Evolutionary conservation across 192 early-diverging fungal genomes (phyloP), one percentile per base, ranked within the genome.

Genomic region (Linnemannia elongata): DNA sequence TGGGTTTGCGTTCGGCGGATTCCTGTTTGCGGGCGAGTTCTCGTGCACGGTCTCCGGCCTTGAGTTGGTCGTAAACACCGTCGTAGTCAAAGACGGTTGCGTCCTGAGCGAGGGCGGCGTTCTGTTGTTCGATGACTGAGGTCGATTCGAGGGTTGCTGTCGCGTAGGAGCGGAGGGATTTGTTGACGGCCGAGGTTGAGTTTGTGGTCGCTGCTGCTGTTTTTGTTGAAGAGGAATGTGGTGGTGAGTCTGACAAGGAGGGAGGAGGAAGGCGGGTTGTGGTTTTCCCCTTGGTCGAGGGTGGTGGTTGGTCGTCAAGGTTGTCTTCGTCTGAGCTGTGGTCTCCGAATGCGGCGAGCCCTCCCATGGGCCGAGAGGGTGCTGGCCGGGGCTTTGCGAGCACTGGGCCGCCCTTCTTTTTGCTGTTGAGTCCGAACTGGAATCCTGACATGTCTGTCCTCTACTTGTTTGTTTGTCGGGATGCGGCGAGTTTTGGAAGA

Each of bases 41-140:
- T 76, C 91, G 85, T 0, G 89, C 85, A 18, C 81, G 88, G 54
- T 95, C 94, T 1, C 77, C 89, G 27, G 88, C 89, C 75, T 96
- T 96, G 42, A 96, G 81, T 69, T 92, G 90, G 69, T 96, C 96
- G 82, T 95, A 96, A 1, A 93, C 93, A 15, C 88, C 94, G 79
- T 96, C 96, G 80, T 96, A 96, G 75, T 96, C 95, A 89, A 94
- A 96, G 4, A 94, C 90, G 63, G 82, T 93, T 17, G 95, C 84
- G 79, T 96, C 95, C 81, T 95, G 90, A 42, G 92, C 91, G 2
- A 96, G 80, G 13, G 96, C 95, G 78, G 91, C 87, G 69, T 90
- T 81, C n/a, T 94, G 93, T 47, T 82, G 84, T 71, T 93, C 89
- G 41, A 87, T 69, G 5, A 87, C 85, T 24, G 75, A 36, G 0